Evolutionary conservation across 768 basidiomycete species (phyloP), one percentile per base, ranked within the genome.

Genomic region (Tricholoma bakamatsutake): DNA sequence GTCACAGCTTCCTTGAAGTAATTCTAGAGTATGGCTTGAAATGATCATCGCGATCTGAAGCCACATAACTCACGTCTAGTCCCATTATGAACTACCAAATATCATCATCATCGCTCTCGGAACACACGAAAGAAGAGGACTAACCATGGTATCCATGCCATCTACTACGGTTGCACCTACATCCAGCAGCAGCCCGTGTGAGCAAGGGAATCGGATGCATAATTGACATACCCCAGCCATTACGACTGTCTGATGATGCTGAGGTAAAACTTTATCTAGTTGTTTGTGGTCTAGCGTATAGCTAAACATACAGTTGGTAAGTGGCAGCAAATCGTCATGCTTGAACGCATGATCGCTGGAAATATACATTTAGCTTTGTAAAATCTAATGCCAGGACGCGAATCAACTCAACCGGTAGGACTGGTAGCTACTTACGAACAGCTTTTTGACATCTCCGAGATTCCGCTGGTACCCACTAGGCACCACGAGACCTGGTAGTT

Each of bases 241-340:
- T 65, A 12, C 64, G 65, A n/a, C 58, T 50, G 39, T 68, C 66
- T 10, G 60, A 53, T n/a, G 56, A 68, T 15, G 18, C 64, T 65
- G 27, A 3, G 4, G 15, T 12, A 3, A 30, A 3, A 3, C 12
- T 30, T 8, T 1, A 15, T 47, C 27, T 30, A 30, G 13, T n/a
- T 30, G 46, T n/a, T n/a, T 3, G 27, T 15, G 15, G 2, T 47
- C 46, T 12, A 1, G 10, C 4, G 27, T 21, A n/a, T 31, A 42
- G 21, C 17, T 13, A 18, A 28, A 61, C 66, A 64, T 73, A 53
- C 73, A 66, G 66, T 76, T 60, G 10, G 70, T 73, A 13, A 80
- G 63, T 0, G 84, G 85, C 5, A 71, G 67, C 17, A 87, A 67
- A 51, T 86, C 79, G 53, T 88, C 86, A 58, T 85, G 81, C 0